These are phyloP conservation scores for Colletotrichum sp. DNA, from an alignment of 2,329 filamentous ascomycete genomes.

Conservation along the genomic window DNA sequence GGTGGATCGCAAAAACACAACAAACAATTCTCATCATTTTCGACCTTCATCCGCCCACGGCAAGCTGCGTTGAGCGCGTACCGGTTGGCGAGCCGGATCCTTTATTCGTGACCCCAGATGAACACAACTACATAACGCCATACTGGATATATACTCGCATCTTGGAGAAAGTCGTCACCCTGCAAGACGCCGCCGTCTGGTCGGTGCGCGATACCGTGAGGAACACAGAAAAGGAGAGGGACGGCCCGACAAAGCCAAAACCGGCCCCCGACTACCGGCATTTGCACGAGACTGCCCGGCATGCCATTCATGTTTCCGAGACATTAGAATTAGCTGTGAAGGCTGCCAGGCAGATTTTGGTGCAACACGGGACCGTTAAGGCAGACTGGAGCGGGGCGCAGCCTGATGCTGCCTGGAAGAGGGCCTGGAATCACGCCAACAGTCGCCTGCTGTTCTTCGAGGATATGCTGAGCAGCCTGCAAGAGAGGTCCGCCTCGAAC, in stretches of 20 bases:
- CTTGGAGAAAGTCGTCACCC: conserved; percentile 30
- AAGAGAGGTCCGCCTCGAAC: conserved; percentile 41
- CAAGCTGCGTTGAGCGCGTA: background rate
- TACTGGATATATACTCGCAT: conserved; percentile 42
- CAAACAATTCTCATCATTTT: conserved; percentile 36
- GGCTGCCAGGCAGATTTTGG: conserved; percentile 35
- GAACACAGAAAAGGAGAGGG: conserved; percentile 30
- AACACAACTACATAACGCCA: conserved; percentile 26
- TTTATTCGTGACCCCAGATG: background rate
- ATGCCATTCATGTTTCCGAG: conserved; percentile 49
- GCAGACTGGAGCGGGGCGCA: background rate
- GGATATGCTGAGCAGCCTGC: conserved; percentile 37
- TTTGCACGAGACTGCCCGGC: conserved; percentile 47
- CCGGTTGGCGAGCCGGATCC: background rate
- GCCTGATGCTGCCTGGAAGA: background rate
- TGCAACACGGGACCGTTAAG: conserved; percentile 31
- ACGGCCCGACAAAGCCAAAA: background rate
- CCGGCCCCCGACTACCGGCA: conserved; percentile 35
- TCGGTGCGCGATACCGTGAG: conserved; percentile 38
- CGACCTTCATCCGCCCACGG: conserved; percentile 22
- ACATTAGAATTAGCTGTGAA: conserved; percentile 40
- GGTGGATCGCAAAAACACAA: conserved; percentile 24
- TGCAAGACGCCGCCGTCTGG: conserved; percentile 45
- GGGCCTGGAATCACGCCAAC: conserved; percentile 27
- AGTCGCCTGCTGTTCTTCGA: conserved; percentile 36